Evolutionary conservation across 495 filamentous ascomycete species (phyloP), one percentile per base, ranked within the genome.

Genomic region (Eremomyces bilateralis): DNA sequence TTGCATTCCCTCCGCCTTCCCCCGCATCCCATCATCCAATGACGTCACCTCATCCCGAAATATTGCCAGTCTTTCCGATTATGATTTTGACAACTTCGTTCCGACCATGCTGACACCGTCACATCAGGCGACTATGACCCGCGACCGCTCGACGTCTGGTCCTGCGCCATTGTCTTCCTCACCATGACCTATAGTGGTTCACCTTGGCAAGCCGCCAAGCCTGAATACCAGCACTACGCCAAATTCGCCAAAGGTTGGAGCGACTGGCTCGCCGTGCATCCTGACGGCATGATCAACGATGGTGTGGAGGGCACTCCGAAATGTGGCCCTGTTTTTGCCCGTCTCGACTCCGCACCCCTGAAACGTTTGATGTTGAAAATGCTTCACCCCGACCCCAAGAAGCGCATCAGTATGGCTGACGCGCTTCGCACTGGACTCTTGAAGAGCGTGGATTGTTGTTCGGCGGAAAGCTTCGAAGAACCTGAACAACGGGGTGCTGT

Each of bases 61-160:
- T n/a, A n/a, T n/a, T n/a, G n/a, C n/a, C n/a, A n/a, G n/a, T n/a
- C n/a, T n/a, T n/a, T n/a, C n/a, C n/a, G n/a, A n/a, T n/a, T n/a
- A n/a, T n/a, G n/a, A n/a, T n/a, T n/a, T n/a, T n/a, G n/a, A n/a
- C n/a, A n/a, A n/a, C n/a, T n/a, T n/a, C n/a, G n/a, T n/a, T n/a
- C n/a, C n/a, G n/a, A n/a, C n/a, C n/a, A n/a, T n/a, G n/a, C n/a
- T n/a, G n/a, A n/a, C n/a, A n/a, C n/a, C n/a, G n/a, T n/a, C n/a
- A n/a, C n/a, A n/a, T n/a, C n/a, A 63, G 58, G 53, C 15, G 53
- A 67, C 3, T 85, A 85, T 51, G 79, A 85, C 51, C 71, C 79
- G 4, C 67, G 78, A 21, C 61, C 68, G 2, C 51, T 81, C 17
- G 79, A 85, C 43, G 69, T 83, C 15, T 85, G 79, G 79, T 75